Conservation (phyloP, 495 filamentous ascomycete species). For the Durotheca rogersii region DNA sequence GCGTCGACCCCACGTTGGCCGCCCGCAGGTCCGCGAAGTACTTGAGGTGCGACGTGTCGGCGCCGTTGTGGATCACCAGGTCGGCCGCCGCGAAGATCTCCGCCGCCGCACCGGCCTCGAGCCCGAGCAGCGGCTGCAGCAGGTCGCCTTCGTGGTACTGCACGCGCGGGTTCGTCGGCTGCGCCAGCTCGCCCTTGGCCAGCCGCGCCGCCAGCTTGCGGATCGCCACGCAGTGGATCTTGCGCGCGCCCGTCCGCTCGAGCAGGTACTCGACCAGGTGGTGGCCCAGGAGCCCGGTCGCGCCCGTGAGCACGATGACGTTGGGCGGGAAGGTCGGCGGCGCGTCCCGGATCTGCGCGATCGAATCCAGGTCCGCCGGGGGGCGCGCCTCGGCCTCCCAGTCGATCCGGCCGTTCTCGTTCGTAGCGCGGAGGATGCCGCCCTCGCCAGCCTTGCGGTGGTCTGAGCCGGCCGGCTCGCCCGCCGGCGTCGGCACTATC, state of each 20-base stretch:
- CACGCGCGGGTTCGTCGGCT: constrained; percentile 3
- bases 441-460: too few species aligned
- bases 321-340: too few species aligned
- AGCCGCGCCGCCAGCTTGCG: too few species aligned
- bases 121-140: constrained; percentile 26
- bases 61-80: constrained; percentile 53
- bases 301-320: constrained; percentile 34
- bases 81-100: constrained; percentile 30
- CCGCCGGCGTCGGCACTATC: too few species aligned
- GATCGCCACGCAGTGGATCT: constrained; percentile 31
- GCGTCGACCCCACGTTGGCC: constrained; percentile 47
- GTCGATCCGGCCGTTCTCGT: too few species aligned
- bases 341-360: not conserved
- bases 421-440: too few species aligned
- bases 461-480: too few species aligned
- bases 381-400: too few species aligned
- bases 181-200: constrained; percentile 5
- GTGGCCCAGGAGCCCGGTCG: constrained; percentile 37
- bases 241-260: not conserved
- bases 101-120: too few species aligned
- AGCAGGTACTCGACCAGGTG: constrained; percentile 13
- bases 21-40: constrained; percentile 43
- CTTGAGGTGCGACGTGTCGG: constrained; percentile 51
- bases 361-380: too few species aligned
- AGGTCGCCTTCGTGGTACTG: constrained; percentile 38